phyloP scores from a whole-genome alignment of 345 rosid species.

The Lagerstroemia speciosa region DNA sequence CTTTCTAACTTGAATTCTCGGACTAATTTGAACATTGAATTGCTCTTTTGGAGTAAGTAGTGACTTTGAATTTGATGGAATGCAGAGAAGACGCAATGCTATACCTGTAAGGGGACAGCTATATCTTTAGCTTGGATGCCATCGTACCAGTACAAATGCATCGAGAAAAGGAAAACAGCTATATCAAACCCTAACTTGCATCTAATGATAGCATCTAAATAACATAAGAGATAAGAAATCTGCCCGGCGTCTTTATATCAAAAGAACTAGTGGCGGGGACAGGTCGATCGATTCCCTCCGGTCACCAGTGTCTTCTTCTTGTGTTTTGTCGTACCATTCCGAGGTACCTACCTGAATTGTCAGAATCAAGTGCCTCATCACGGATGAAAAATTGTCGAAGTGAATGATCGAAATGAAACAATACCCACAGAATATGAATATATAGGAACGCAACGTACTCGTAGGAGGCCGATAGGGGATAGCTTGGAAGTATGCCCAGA shows the following conservation, averaged over 20 bases:
- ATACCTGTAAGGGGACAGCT: too few species aligned
- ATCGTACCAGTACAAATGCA: too few species aligned
- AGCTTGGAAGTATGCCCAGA: constrained; percentile 38
- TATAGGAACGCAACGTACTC: not conserved
- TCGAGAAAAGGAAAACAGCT: too few species aligned
- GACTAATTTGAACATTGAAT: too few species aligned
- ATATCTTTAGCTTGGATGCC: too few species aligned
- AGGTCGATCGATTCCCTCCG: not conserved
- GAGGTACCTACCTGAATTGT: not conserved
- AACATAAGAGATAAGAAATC: not conserved
- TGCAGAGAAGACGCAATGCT: too few species aligned
- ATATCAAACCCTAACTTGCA: not conserved
- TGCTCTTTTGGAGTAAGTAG: not conserved
- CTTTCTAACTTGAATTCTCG: not conserved
- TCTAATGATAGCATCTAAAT: not conserved
- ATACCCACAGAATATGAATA: not conserved
- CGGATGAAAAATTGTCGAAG: not conserved
- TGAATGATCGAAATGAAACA: not conserved
- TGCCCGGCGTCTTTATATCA: too few species aligned
- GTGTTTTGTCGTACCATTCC: not conserved
- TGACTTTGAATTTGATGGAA: too few species aligned
- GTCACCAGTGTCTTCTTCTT: not conserved
- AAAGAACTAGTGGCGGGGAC: too few species aligned
- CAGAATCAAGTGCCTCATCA: not conserved
- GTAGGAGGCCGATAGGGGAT: constrained; percentile 20